Evolutionary conservation across 805 yeast genomes (phyloP).

Genomic region (Clavispora carvajalis): DNA sequence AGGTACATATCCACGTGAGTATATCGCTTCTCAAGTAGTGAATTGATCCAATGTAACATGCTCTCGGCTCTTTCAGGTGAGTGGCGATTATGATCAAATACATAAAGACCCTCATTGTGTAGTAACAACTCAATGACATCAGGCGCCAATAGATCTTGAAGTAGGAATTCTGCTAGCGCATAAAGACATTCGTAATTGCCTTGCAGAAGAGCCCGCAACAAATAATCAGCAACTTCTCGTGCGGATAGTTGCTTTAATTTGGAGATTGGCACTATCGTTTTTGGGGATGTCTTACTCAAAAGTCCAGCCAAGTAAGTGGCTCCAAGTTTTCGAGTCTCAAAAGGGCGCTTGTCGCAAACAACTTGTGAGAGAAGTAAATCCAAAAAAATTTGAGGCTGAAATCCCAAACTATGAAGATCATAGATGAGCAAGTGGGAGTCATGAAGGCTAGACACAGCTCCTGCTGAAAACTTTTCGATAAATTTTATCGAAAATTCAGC

Average conservation of each 20-base stretch:
- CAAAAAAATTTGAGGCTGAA: slow-evolving; percentile 22
- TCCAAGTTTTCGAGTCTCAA: slow-evolving; percentile 38
- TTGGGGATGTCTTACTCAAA: neutral
- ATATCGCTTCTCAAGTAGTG: neutral
- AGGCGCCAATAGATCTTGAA: neutral
- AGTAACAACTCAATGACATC: neutral
- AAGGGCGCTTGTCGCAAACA: slow-evolving; percentile 29
- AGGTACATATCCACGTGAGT: neutral
- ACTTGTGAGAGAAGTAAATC: slow-evolving; percentile 25
- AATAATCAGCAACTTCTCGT: neutral
- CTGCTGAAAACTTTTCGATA: slow-evolving; percentile 55
- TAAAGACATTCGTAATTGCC: neutral
- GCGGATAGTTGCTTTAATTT: neutral
- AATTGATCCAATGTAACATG: slow-evolving; percentile 17
- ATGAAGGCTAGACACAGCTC: slow-evolving; percentile 18
- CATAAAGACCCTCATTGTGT: neutral
- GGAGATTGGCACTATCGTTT: neutral
- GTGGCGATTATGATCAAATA: slow-evolving; percentile 31
- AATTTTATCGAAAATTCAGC: slow-evolving; percentile 41
- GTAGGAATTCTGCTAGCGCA: neutral
- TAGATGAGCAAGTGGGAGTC: slow-evolving; percentile 14
- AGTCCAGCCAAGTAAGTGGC: slow-evolving; percentile 27
- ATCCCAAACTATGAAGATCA: slow-evolving; percentile 20
- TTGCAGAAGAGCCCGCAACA: neutral
- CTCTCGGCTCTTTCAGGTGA: slow-evolving; percentile 34